These are phyloP conservation scores for Fistulifera pelliculosa DNA, from an alignment of 108 stramenopile species.

Conservation along the genomic window DNA sequence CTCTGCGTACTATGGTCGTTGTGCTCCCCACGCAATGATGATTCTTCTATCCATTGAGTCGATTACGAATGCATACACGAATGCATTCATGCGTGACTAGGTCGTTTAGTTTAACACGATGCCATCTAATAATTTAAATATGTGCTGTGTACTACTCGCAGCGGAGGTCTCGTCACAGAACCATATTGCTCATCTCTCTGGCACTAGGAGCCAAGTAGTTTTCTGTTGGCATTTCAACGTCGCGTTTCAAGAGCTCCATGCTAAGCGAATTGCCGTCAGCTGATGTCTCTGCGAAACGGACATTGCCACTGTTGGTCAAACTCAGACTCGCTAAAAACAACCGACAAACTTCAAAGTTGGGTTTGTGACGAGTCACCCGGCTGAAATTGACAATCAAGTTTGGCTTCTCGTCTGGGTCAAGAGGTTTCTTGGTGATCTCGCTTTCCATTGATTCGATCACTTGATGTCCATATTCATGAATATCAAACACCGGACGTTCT, in stretches of 20 bases:
- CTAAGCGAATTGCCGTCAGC: constrained; percentile 48
- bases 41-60: constrained; percentile 93
- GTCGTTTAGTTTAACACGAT: background rate
- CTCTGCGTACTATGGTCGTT: constrained; percentile 93
- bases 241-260: constrained; percentile 50
- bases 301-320: constrained; percentile 89
- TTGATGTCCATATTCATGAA: constrained; percentile 69
- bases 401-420: constrained; percentile 2
- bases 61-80: constrained; percentile 74
- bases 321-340: constrained; percentile 90
- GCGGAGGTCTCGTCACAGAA: constrained; percentile 2
- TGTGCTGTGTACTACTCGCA: background rate
- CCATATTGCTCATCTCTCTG: background rate
- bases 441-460: constrained; percentile 39
- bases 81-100: constrained; percentile 26
- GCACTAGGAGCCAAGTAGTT: constrained; percentile 52
- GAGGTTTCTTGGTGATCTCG: constrained; percentile 15
- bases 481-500: constrained; percentile 80
- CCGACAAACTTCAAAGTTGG: constrained; percentile 90
- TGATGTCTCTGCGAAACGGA: constrained; percentile 38
- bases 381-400: constrained; percentile 34
- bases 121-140: background rate
- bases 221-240: constrained; percentile 65
- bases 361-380: constrained; percentile 23
- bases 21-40: constrained; percentile 99